Evolutionary conservation across 331 rosid species (phyloP).

Genomic region (Acacia pycnantha): DNA sequence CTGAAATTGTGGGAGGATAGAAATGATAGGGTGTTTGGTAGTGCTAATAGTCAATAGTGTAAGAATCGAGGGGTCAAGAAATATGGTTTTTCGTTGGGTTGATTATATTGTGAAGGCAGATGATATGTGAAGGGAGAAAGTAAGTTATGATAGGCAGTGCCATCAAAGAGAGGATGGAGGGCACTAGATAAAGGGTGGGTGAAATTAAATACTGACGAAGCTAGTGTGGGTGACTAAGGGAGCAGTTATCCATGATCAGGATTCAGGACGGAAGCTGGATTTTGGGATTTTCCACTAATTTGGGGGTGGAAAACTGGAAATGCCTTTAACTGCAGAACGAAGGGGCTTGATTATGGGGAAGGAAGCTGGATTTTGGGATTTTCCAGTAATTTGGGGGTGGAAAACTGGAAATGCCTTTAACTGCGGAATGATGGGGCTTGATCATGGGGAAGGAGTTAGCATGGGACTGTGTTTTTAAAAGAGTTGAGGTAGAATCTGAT

Average conservation of each 20-base stretch:
- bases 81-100: neutral
- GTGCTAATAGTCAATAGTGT: neutral
- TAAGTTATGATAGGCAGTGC: neutral
- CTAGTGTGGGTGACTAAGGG: neutral
- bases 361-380: neutral
- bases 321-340: neutral
- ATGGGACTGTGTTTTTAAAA: neutral
- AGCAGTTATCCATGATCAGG: neutral
- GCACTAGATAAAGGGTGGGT: neutral
- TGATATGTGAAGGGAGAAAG: neutral
- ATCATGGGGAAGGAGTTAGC: neutral
- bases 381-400: neutral
- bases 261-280: neutral
- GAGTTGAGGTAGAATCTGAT: neutral
- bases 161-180: neutral
- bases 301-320: too few species aligned
- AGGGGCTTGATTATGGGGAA: neutral
- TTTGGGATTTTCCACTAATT: neutral
- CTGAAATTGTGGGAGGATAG: neutral
- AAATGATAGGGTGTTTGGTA: neutral
- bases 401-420: neutral
- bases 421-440: neutral
- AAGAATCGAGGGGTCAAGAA: neutral
- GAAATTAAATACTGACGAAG: neutral
- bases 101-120: neutral